Evolutionary conservation across 2,329 filamentous ascomycete genomes (phyloP).

Genomic region (Penicillium sp.): DNA sequence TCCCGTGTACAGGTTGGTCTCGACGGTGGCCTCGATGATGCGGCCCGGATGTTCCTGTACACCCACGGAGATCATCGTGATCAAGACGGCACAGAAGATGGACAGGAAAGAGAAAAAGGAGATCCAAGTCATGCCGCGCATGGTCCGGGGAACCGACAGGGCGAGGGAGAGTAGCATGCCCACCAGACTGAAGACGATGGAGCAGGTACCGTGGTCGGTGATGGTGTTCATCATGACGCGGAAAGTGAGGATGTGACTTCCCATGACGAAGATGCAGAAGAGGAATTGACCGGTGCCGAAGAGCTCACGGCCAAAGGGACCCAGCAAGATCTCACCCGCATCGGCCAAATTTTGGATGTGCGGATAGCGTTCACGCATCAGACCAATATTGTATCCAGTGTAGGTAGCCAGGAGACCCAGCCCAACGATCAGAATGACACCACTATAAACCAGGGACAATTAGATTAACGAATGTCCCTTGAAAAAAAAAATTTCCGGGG

Average conservation of each 20-base stretch:
- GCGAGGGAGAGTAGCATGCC: slow-evolving; percentile 52
- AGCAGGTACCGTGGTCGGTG: slow-evolving; percentile 56
- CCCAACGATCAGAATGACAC: slow-evolving; percentile 49
- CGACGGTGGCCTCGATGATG: slow-evolving; percentile 33
- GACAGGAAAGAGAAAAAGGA: slow-evolving; percentile 57
- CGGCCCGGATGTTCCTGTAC: slow-evolving; percentile 42
- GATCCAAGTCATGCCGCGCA: slow-evolving; percentile 58
- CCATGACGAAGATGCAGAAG: slow-evolving; percentile 63
- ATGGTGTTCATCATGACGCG: slow-evolving; percentile 62
- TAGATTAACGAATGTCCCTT: background rate
- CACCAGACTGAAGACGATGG: slow-evolving; percentile 55
- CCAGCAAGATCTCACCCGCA: slow-evolving; percentile 57
- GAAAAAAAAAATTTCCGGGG: too few species aligned
- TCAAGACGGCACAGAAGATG: slow-evolving; percentile 57
- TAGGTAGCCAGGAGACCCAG: slow-evolving; percentile 53
- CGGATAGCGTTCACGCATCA: slow-evolving; percentile 53
- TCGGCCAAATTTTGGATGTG: slow-evolving; percentile 62
- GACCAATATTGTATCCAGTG: slow-evolving; percentile 55
- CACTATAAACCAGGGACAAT: slow-evolving; percentile 25
- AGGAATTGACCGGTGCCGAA: slow-evolving; percentile 57
- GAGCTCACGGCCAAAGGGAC: slow-evolving; percentile 56
- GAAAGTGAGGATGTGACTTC: slow-evolving; percentile 64
- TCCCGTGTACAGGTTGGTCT: slow-evolving; percentile 47
- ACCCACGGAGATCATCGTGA: slow-evolving; percentile 63
- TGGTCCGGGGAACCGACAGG: slow-evolving; percentile 48